Evolutionary conservation across 352 stramenopile genomes (phyloP), one percentile per base, ranked within the genome.

Genomic region (Globisporangium iwayamae): DNA sequence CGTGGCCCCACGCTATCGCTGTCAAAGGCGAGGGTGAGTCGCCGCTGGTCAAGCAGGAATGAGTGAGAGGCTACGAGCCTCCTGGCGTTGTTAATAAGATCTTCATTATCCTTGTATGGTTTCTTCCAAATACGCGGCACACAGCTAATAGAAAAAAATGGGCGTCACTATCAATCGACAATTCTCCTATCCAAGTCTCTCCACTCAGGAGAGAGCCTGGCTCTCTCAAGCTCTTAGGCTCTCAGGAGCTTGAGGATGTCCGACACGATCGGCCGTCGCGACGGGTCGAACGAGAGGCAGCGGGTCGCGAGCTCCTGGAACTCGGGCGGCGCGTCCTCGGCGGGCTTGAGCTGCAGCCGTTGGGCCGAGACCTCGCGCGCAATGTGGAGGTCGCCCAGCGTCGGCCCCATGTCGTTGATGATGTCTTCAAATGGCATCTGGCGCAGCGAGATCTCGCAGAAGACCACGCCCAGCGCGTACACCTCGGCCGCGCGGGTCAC

Each of bases 391-490:
- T 93, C 84, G 50, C 69, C 82, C 51, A 90, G 57, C 7, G 81
- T 85, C 18, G 68, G 54, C 1, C 84, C 84, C n/a, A 64, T 70
- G 16, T 91, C 73, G 32, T 70, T 67, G 1, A 71, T 55, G 22
- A 89, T 69, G 36, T 78, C 63, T 25, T 79, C 62, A 56, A 85
- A 91, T 28, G 85, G 55, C 36, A 73, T 76, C 5, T 58, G 56
- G 9, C 74, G 76, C 30, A 65, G 64, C 59, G 80, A 87, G 30
- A 93, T 76, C 63, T 91, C 84, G 52, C 82, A 93, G 32, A 93
- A 74, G 67, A 93, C 78, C 20, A 87, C 76, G 52, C 84, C 84
- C 28, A 93, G 66, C 10, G 83, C 81, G 39, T 90, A 93, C 13
- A 93, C 74, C 61, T 91, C 77, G 11, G 82, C 76, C 22, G 79